Conservation (phyloP, 1,284 basidiomycete genomes). For the Malassezia cuniculi region DNA sequence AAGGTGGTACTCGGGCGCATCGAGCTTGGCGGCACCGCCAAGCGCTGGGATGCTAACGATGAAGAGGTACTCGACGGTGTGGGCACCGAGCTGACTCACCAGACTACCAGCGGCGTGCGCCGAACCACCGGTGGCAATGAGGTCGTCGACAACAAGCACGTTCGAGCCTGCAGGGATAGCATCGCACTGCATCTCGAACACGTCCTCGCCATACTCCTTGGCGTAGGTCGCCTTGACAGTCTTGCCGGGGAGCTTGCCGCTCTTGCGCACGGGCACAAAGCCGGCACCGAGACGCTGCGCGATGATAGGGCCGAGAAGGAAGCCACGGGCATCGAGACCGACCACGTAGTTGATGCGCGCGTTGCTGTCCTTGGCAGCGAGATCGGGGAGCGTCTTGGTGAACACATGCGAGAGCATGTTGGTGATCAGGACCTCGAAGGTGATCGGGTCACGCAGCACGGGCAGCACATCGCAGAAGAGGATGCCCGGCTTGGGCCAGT, state of each 20-base stretch:
- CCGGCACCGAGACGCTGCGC: conserved; percentile 81
- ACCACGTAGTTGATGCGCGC: conserved; percentile 72
- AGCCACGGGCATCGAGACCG: conserved; percentile 89
- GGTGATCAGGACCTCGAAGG: conserved; percentile 61
- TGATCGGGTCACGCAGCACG: conserved; percentile 41
- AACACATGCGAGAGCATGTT: conserved; percentile 77
- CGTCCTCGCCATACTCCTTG: conserved; percentile 95
- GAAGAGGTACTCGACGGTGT: conserved; percentile 83
- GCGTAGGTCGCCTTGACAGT: conserved; percentile 66
- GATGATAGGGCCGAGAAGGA: conserved; percentile 83
- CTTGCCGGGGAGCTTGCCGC: conserved; percentile 80
- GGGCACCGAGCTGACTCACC: conserved; percentile 66
- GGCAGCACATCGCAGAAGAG: conserved; percentile 45
- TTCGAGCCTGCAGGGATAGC: conserved; percentile 67
- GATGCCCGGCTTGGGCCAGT: conserved; percentile 43
- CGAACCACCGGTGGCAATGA: conserved; percentile 93
- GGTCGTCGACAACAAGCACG: conserved; percentile 82
- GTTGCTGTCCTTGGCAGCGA: conserved; percentile 47
- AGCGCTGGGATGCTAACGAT: conserved; percentile 78
- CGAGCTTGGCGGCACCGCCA: conserved; percentile 63
- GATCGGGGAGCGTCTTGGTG: conserved; percentile 55
- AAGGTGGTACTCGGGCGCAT: conserved; percentile 58
- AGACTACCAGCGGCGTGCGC: conserved; percentile 87
- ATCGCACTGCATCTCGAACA: conserved; percentile 85
- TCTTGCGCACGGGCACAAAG: conserved; percentile 91